Evolutionary conservation across 225 moss, liverwort and hornwort genomes (phyloP).

Genomic region (Neckera pumila): DNA sequence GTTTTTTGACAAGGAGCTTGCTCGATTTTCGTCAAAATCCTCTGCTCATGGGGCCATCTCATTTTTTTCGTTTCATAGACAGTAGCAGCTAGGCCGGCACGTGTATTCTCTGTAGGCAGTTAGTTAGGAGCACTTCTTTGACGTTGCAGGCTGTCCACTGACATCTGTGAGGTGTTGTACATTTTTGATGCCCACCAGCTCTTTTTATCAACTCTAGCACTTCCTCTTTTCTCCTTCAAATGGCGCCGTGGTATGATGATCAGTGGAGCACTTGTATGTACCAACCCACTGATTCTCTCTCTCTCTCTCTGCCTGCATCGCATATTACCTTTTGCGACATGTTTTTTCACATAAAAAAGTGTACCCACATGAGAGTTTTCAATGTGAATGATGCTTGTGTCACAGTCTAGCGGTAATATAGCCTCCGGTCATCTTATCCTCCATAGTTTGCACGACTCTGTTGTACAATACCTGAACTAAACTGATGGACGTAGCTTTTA

Average conservation of each 20-base stretch:
- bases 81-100: constrained; percentile 1
- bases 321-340: background rate
- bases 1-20: constrained; percentile 11
- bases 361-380: background rate
- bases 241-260: background rate
- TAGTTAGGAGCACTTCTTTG: background rate
- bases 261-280: background rate
- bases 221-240: background rate
- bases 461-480: background rate
- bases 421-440: background rate
- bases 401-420: background rate
- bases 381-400: background rate
- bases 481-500: background rate
- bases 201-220: background rate
- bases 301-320: too few species aligned
- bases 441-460: background rate
- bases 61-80: constrained; percentile 5
- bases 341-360: too few species aligned
- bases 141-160: constrained; percentile 2
- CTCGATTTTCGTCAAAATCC: constrained; percentile 8
- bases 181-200: constrained; percentile 13
- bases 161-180: constrained; percentile 29
- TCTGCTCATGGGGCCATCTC: constrained; percentile 14
- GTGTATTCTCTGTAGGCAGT: background rate
- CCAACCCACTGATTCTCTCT: too few species aligned